Conservation (phyloP, 306 rosid genomes). For the Herpetospermum pedunculosum region DNA sequence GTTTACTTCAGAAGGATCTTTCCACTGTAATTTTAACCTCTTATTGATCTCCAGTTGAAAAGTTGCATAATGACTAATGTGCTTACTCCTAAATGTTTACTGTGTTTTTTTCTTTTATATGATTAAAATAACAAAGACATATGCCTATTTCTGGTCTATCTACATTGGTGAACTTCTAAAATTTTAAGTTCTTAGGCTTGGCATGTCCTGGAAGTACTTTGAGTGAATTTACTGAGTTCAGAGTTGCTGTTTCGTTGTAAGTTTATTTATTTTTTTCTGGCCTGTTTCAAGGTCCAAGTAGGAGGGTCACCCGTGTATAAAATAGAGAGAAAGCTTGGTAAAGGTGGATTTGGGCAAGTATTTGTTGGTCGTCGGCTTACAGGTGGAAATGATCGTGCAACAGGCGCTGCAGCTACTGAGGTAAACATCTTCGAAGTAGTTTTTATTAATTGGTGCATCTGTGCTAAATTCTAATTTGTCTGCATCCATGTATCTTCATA, state of each 20-base stretch:
- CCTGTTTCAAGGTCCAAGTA: conserved; percentile 53
- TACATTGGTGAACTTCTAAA: not conserved
- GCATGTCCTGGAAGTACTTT: not conserved
- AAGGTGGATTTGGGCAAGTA: conserved; percentile 96
- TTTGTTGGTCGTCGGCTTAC: conserved; percentile 74
- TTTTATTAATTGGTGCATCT: not conserved
- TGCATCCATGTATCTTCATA: not conserved
- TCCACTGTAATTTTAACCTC: not conserved
- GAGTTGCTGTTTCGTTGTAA: not conserved
- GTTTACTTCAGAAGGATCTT: not conserved
- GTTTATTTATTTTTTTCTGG: not conserved
- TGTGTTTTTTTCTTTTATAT: not conserved
- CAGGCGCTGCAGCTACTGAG: conserved; percentile 79
- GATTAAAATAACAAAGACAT: not conserved
- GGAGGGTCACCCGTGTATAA: conserved; percentile 82
- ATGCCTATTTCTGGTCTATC: not conserved
- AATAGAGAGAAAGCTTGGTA: conserved; percentile 72
- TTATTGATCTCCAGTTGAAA: not conserved
- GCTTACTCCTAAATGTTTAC: not conserved
- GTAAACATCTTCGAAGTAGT: conserved; percentile 16
- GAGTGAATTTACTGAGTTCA: not conserved
- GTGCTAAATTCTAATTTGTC: not conserved
- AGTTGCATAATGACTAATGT: not conserved
- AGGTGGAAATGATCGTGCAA: conserved; percentile 60
- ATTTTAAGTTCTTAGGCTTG: not conserved